phyloP scores from a whole-genome alignment of 495 filamentous ascomycete species.

The Penicillium cinerascens region DNA sequence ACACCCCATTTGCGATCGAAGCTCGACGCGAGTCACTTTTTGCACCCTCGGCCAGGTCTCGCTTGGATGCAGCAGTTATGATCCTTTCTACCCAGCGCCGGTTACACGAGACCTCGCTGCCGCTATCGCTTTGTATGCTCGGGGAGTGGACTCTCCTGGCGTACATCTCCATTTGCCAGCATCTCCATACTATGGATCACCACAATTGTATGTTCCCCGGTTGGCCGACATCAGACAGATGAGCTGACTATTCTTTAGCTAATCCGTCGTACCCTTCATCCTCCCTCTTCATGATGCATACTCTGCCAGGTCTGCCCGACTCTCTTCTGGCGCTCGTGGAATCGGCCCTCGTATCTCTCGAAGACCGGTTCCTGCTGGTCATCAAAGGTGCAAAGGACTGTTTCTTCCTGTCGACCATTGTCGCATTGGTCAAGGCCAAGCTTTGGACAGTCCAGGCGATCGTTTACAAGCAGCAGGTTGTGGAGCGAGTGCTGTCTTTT shows the following conservation, averaged over 20 bases:
- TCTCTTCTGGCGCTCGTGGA: conserved; percentile 37
- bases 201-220: background rate
- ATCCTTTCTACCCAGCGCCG: conserved; percentile 38
- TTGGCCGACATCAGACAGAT: background rate
- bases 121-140: conserved; percentile 36
- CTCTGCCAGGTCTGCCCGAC: conserved; percentile 35
- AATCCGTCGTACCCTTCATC: conserved; percentile 9
- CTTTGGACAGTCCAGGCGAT: conserved; percentile 37
- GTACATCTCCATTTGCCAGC: conserved; percentile 36
- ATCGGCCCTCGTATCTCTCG: conserved; percentile 31
- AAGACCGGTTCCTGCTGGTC: conserved; percentile 32
- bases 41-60: conserved; percentile 35
- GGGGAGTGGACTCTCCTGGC: conserved; percentile 44
- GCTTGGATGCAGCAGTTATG: conserved; percentile 37
- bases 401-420: conserved; percentile 42
- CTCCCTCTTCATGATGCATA: conserved; percentile 25
- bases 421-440: conserved; percentile 37
- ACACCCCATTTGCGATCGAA: conserved; percentile 45
- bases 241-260: conserved; percentile 3
- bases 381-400: conserved; percentile 46
- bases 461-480: conserved; percentile 38
- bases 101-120: conserved; percentile 31
- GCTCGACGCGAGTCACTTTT: conserved; percentile 35
- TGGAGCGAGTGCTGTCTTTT: conserved; percentile 37
- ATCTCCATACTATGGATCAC: conserved; percentile 28